phyloP scores from a whole-genome alignment of 1,284 basidiomycete species.

The Cerrena zonata region DNA sequence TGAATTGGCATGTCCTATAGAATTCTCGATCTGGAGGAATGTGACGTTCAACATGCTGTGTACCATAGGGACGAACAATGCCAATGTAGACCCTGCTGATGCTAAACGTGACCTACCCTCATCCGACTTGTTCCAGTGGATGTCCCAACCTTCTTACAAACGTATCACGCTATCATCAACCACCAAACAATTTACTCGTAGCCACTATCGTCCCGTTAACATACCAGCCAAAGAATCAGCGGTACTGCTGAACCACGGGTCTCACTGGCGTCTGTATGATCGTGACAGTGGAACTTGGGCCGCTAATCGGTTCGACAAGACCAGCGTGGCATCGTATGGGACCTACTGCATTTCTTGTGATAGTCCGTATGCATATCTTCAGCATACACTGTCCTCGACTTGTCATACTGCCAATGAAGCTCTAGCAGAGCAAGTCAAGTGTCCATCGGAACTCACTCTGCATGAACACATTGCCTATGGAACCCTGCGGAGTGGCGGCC shows the following conservation, averaged over 20 bases:
- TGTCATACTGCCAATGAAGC: constrained; percentile 31
- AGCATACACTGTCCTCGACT: background rate
- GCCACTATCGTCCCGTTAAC: background rate
- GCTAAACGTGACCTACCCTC: background rate
- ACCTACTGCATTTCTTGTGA: background rate
- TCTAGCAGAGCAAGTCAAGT: constrained; percentile 36
- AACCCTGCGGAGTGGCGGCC: constrained; percentile 36
- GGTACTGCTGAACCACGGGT: background rate
- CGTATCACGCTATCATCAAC: background rate
- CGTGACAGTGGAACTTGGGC: background rate
- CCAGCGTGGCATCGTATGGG: background rate
- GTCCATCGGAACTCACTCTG: constrained; percentile 16
- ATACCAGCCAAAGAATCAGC: background rate
- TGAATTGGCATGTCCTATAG: constrained; percentile 37
- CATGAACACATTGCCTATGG: constrained; percentile 36
- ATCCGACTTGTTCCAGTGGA: background rate
- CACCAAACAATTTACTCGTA: background rate
- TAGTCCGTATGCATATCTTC: background rate
- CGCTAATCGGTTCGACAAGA: background rate
- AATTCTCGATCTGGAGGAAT: constrained; percentile 40
- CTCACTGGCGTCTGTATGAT: background rate
- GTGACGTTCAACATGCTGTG: constrained; percentile 35
- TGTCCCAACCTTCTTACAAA: background rate
- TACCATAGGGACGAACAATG: constrained; percentile 33
- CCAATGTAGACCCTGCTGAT: background rate